These are phyloP conservation scores for Chrysoporthe austroafricana DNA, from an alignment of 2,329 filamentous ascomycete species.

Conservation along the genomic window DNA sequence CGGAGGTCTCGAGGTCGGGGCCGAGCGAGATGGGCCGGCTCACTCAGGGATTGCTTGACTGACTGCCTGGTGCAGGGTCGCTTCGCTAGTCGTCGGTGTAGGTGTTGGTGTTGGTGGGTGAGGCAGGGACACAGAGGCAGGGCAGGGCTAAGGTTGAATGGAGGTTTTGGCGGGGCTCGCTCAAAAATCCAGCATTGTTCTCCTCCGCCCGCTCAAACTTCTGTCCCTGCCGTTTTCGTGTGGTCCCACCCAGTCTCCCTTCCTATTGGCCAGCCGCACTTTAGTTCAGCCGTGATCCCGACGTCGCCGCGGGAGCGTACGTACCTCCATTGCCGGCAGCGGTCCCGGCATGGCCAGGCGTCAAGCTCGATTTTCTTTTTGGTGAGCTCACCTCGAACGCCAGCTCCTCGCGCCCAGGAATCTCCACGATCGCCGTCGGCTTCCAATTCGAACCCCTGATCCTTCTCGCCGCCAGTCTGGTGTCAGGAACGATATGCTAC, in stretches of 20 bases:
- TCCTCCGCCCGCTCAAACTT: constrained; percentile 12
- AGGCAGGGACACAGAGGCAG: background rate
- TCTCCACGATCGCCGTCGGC: background rate
- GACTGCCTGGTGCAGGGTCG: constrained; percentile 10
- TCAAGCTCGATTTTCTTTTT: constrained; percentile 6
- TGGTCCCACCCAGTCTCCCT: constrained; percentile 18
- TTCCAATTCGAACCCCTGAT: background rate
- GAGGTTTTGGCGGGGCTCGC: constrained; percentile 26
- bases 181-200: constrained; percentile 28
- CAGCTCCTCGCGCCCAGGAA: background rate
- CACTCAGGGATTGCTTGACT: constrained; percentile 8
- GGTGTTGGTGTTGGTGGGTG: background rate
- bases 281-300: constrained; percentile 23
- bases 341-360: constrained; percentile 14
- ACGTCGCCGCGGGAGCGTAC: background rate
- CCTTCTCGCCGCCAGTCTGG: too few species aligned
- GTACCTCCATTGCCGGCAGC: constrained; percentile 18
- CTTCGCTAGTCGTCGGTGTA: background rate
- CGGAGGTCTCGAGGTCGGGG: background rate
- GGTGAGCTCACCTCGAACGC: background rate
- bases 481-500: constrained; percentile 14
- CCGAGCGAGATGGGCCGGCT: background rate
- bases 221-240: constrained; percentile 24
- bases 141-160: constrained; percentile 17
- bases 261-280: constrained; percentile 24